Percentiles rank a stretch among this genome's conserved stretches.
Conservation (phyloP, 371 early-diverging fungal genomes). For the Mortierella sp. region DNA sequence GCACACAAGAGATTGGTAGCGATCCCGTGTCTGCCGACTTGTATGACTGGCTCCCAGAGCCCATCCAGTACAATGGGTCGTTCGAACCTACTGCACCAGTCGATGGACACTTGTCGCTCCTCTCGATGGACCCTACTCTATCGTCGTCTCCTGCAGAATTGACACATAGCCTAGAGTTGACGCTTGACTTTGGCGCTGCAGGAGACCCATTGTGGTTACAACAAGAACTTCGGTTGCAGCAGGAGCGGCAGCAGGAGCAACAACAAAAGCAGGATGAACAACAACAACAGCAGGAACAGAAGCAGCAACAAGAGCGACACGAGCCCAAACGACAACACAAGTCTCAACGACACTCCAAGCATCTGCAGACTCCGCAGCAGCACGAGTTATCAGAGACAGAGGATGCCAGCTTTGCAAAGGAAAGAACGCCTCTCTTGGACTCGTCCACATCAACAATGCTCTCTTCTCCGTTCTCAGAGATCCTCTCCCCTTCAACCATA, state of each 20-base stretch:
- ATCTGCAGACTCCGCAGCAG: too few species aligned
- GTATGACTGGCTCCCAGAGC: slow-evolving; percentile 44
- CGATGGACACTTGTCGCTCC: slow-evolving; percentile 20
- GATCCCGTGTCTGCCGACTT: slow-evolving; percentile 23
- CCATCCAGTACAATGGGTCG: not conserved
- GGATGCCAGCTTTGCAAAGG: slow-evolving; percentile 1
- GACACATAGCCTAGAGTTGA: slow-evolving; percentile 27
- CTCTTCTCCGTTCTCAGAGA: slow-evolving; percentile 27
- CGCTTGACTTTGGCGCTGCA: slow-evolving; percentile 20
- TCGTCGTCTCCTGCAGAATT: slow-evolving; percentile 41
- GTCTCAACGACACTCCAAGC: too few species aligned
- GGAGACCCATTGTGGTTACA: slow-evolving; percentile 28
- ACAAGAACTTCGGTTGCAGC: slow-evolving; percentile 19
- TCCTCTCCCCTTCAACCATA: slow-evolving; percentile 11
- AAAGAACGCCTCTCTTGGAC: slow-evolving; percentile 33
- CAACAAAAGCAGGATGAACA: slow-evolving; percentile 8
- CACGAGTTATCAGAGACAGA: not conserved
- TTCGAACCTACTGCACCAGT: not conserved
- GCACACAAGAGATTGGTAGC: slow-evolving; percentile 10
- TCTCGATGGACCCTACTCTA: slow-evolving; percentile 37
- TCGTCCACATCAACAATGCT: slow-evolving; percentile 22
- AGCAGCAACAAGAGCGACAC: slow-evolving; percentile 1
- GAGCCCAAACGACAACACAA: not conserved
- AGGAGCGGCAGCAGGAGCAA: slow-evolving; percentile 14
- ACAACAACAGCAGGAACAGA: slow-evolving; percentile 2